These are phyloP conservation scores for Ustilago lituana DNA, from an alignment of 1,284 basidiomycete genomes.

Conservation along the genomic window DNA sequence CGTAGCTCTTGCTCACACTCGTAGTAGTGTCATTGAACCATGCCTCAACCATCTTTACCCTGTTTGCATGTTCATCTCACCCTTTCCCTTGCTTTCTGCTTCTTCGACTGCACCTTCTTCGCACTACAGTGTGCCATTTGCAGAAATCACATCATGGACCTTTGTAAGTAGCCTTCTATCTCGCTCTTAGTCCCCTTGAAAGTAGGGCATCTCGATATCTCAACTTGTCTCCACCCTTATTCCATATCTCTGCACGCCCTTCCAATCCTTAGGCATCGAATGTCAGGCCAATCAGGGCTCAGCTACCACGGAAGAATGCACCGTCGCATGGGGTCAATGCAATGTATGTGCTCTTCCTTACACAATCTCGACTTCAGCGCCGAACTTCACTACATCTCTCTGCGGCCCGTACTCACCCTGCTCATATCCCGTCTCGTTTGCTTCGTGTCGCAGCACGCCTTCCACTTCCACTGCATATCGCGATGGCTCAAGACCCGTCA, in stretches of 20 bases:
- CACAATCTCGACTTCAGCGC: too few relatives aligned
- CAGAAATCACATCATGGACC: slow-evolving; percentile 67
- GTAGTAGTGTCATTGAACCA: too few relatives aligned
- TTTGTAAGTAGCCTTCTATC: slow-evolving; percentile 50
- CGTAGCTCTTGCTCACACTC: too few relatives aligned
- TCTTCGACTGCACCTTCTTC: not conserved
- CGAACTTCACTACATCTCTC: too few relatives aligned
- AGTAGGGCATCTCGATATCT: too few relatives aligned
- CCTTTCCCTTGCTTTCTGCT: not conserved
- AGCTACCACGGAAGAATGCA: slow-evolving; percentile 94
- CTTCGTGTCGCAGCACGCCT: slow-evolving; percentile 81
- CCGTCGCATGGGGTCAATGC: slow-evolving; percentile 98
- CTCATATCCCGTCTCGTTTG: not conserved
- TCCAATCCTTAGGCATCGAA: slow-evolving; percentile 82
- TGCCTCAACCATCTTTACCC: not conserved
- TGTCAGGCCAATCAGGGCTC: slow-evolving; percentile 99
- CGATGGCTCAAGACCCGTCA: slow-evolving; percentile 99
- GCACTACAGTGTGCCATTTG: slow-evolving; percentile 65
- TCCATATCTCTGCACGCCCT: not conserved
- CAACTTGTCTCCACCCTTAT: too few relatives aligned
- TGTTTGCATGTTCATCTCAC: not conserved
- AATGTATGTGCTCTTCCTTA: slow-evolving; percentile 87
- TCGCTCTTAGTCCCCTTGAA: too few relatives aligned
- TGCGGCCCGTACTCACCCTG: not conserved
- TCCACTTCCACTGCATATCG: slow-evolving; percentile 99